These are phyloP conservation scores for Ballota nigra DNA, from an alignment of 257 asterid genomes.

Conservation along the genomic window DNA sequence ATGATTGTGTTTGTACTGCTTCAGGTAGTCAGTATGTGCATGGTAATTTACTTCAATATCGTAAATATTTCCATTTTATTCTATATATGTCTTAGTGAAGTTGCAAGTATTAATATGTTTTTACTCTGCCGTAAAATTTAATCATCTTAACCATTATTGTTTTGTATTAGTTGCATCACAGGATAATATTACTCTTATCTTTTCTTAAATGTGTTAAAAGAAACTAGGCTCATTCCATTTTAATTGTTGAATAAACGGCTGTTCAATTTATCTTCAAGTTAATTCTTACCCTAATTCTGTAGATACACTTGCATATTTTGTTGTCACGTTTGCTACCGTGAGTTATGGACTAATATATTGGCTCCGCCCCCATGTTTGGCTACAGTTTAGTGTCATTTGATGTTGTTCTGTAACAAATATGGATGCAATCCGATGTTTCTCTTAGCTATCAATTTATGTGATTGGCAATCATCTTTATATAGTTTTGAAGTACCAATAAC, in stretches of 20 bases:
- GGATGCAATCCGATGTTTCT: conserved; percentile 16
- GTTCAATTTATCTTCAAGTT: conserved; percentile 2
- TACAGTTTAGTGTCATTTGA: neutral
- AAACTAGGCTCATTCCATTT: neutral
- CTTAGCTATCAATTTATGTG: neutral
- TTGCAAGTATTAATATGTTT: conserved; percentile 4
- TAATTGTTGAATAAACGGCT: neutral
- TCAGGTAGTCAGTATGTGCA: neutral
- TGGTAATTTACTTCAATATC: neutral
- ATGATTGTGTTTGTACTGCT: neutral
- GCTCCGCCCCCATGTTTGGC: neutral
- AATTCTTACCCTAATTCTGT: neutral
- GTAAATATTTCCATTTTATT: neutral
- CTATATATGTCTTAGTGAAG: neutral
- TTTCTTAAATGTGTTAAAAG: neutral
- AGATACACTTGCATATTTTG: neutral
- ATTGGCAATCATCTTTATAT: neutral
- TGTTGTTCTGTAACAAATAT: neutral
- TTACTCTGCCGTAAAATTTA: neutral
- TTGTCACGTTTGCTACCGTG: conserved; percentile 4
- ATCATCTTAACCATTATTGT: neutral
- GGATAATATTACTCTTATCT: neutral
- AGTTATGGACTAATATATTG: conserved; percentile 5
- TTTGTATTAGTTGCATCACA: neutral
- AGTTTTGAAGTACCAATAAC: conserved; percentile 22